Evolutionary conservation across 805 yeast genomes (phyloP), one percentile per base, ranked within the genome.

Genomic region (Scheffersomyces lignosus): DNA sequence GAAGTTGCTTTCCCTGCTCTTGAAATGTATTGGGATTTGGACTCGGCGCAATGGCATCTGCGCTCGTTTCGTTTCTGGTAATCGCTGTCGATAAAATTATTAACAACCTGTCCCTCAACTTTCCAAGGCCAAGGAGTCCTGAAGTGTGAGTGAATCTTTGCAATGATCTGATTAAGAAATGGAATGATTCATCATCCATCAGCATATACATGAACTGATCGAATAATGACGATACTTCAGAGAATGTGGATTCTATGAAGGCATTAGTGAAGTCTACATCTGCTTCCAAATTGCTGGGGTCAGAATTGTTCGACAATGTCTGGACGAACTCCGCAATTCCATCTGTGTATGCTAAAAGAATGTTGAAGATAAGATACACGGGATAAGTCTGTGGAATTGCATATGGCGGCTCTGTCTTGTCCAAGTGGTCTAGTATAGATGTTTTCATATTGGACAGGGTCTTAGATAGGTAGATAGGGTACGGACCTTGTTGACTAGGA

Each of bases 71-170:
- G 25, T 49, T 49, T 20, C 41, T 38, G 7, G 53, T 49, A 10
- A 58, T 55, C 4, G 59, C 56, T 15, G 44, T 50, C 0, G 70
- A 52, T 15, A 67, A 42, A 18, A 63, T 43, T 23, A 35, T 27
- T 10, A 69, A 46, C 13, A 65, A 43, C 0, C 77, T 75, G 49
- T 87, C 85, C 33, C 95, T 65, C 15, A 82, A 66, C 0, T 64
- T 66, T 1, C 58, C 52, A 9, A 84, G 54, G 0, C 79, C 81
- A n/a, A 89, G 58, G 12, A 87, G 63, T 0, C 97, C 97, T 0
- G 90, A 75, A 0, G 90, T 79, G 54, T 88, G 96, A 5, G 95
- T 79, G 33, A 87, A 69, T 44, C 83, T 81, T 56, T 91, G 97
- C 5, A 87, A 70, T 0, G 95, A 75, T 27, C 96, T 67, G 2